These are phyloP conservation scores for Polytrichum formosum DNA, from an alignment of 225 moss, liverwort and hornwort species.

Conservation along the genomic window DNA sequence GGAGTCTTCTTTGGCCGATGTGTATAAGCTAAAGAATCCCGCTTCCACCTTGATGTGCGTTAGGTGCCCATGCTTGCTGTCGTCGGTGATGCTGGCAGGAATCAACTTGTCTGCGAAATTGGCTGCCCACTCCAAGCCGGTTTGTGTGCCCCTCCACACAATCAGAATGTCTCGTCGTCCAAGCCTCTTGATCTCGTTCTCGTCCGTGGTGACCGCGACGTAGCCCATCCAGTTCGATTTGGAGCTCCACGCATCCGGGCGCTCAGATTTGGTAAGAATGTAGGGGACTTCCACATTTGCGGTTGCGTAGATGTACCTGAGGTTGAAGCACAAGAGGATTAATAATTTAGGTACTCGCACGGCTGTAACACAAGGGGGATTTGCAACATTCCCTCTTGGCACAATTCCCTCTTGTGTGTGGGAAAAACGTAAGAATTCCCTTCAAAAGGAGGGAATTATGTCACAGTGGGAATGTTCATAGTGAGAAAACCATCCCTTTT, in stretches of 20 bases:
- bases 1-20: constrained; percentile 34
- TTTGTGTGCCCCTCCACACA: constrained; percentile 49
- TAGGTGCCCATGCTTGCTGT: constrained; percentile 4
- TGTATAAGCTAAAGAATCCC: constrained; percentile 47
- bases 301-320: constrained; percentile 56
- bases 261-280: constrained; percentile 36
- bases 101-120: constrained; percentile 22
- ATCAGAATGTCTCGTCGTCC: constrained; percentile 50
- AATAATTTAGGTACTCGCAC: background rate
- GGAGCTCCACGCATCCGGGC: constrained; percentile 49
- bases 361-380: too few relatives aligned
- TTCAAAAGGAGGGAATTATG: too few relatives aligned
- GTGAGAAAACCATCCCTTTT: too few relatives aligned
- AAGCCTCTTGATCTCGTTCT: constrained; percentile 29
- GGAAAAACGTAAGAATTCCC: too few relatives aligned
- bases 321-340: background rate
- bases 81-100: constrained; percentile 33
- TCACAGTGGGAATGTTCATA: too few relatives aligned
- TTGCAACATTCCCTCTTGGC: too few relatives aligned
- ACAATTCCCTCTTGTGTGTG: too few relatives aligned
- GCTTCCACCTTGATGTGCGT: constrained; percentile 32
- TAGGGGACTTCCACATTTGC: constrained; percentile 42
- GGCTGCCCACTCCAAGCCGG: constrained; percentile 48
- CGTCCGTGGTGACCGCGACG: constrained; percentile 52
- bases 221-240: constrained; percentile 65